phyloP scores from a whole-genome alignment of 2,329 filamentous ascomycete genomes.

The Fusarium graminum region DNA sequence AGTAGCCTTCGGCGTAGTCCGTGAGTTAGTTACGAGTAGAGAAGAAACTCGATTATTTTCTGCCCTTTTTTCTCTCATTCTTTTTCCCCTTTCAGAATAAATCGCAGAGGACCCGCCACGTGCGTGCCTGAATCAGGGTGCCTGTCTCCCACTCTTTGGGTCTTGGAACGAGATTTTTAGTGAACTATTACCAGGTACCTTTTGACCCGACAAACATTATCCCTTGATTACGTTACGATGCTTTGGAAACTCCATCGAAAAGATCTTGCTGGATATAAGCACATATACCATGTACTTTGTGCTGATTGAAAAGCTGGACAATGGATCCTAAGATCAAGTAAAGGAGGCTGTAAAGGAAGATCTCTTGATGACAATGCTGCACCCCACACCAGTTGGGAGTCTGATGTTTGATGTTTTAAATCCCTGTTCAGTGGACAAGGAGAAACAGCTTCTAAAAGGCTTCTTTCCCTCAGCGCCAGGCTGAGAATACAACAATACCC shows the following conservation, averaged over 20 bases:
- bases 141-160: not conserved
- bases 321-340: not conserved
- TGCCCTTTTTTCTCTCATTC: conserved; percentile 10
- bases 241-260: not conserved
- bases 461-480: conserved; percentile 34
- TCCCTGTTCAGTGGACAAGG: conserved; percentile 6
- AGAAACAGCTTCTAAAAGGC: conserved; percentile 23
- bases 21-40: conserved; percentile 12
- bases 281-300: not conserved
- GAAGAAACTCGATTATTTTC: conserved; percentile 13
- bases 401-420: conserved; percentile 7
- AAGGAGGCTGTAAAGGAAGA: not conserved
- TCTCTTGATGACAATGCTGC: not conserved
- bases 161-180: not conserved
- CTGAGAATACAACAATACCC: conserved; percentile 19
- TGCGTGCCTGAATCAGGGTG: conserved; percentile 24
- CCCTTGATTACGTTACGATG: not conserved
- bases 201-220: not conserved
- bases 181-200: not conserved
- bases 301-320: not conserved
- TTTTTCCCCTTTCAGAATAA: conserved; percentile 16
- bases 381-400: conserved; percentile 8
- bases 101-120: conserved; percentile 9
- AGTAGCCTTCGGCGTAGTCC: conserved; percentile 43
- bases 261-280: not conserved